Evolutionary conservation across 352 stramenopile species (phyloP).

Genomic region (Phytophthora pseudosyringae): DNA sequence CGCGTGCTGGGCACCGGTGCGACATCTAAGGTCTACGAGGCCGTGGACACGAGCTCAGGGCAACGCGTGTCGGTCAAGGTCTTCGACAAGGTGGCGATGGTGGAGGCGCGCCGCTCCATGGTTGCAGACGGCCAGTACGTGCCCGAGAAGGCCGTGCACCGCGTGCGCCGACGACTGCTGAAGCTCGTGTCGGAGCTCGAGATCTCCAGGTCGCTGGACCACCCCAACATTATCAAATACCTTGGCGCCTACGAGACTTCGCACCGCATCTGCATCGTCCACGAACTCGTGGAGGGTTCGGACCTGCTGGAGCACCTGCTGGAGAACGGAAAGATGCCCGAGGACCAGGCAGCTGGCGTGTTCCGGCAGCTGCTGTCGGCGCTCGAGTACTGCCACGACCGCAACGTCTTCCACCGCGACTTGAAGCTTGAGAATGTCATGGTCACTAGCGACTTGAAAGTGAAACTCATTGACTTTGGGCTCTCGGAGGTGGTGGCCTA

Average conservation of each 20-base stretch:
- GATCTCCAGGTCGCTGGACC: slow-evolving; percentile 70
- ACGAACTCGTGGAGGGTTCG: slow-evolving; percentile 77
- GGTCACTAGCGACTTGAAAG: slow-evolving; percentile 89
- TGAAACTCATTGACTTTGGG: slow-evolving; percentile 97
- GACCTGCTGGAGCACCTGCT: slow-evolving; percentile 82
- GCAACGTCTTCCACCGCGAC: slow-evolving; percentile 94
- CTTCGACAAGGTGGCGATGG: slow-evolving; percentile 85
- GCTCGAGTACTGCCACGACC: slow-evolving; percentile 92
- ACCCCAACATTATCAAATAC: slow-evolving; percentile 85
- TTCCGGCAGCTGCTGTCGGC: slow-evolving; percentile 91
- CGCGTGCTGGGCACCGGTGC: slow-evolving; percentile 70
- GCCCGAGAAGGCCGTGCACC: slow-evolving; percentile 73
- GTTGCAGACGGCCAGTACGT: slow-evolving; percentile 63
- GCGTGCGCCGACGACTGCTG: slow-evolving; percentile 69
- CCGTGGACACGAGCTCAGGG: slow-evolving; percentile 55
- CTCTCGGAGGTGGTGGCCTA: slow-evolving; percentile 88
- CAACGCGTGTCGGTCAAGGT: slow-evolving; percentile 77
- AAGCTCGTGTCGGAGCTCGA: slow-evolving; percentile 89
- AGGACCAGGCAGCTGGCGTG: slow-evolving; percentile 57
- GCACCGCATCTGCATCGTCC: slow-evolving; percentile 80
- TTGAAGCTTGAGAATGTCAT: slow-evolving; percentile 97
- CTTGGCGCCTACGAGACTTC: slow-evolving; percentile 79
- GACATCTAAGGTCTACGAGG: slow-evolving; percentile 80
- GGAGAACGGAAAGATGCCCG: slow-evolving; percentile 72
- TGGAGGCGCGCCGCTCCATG: slow-evolving; percentile 82